Conservation (phyloP, 2,329 filamentous ascomycete genomes). For the Boeremia exigua region DNA sequence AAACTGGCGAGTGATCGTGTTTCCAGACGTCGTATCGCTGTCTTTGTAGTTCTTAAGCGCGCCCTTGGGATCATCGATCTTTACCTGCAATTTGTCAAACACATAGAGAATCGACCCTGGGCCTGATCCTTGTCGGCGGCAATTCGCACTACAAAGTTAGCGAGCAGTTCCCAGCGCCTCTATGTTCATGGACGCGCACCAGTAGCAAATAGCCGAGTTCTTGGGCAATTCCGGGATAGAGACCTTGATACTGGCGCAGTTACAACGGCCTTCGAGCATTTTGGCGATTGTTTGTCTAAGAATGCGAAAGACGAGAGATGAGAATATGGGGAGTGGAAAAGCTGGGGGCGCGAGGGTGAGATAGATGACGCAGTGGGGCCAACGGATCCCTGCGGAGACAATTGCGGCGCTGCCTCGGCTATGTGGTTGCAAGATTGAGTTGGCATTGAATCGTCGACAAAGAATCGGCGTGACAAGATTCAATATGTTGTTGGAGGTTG, state of each 20-base stretch:
- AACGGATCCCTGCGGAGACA: not conserved
- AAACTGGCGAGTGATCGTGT: conserved; percentile 36
- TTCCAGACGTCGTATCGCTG: conserved; percentile 35
- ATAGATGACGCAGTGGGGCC: conserved; percentile 1
- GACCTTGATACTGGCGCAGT: conserved; percentile 39
- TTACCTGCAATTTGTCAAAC: conserved; percentile 25
- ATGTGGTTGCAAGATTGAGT: not conserved
- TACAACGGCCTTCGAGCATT: conserved; percentile 40
- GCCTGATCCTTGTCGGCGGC: conserved; percentile 33
- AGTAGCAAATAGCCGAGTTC: conserved; percentile 38
- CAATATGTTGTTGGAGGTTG: too few species aligned
- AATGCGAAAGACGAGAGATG: not conserved
- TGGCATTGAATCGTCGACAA: not conserved
- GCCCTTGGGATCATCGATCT: conserved; percentile 28
- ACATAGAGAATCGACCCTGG: conserved; percentile 33
- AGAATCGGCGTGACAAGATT: too few species aligned
- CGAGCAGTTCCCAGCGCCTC: too few species aligned
- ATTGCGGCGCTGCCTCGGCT: conserved; percentile 8
- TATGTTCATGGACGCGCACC: conserved; percentile 17
- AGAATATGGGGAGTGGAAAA: not conserved
- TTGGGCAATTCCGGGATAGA: conserved; percentile 28
- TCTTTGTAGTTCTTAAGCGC: conserved; percentile 36
- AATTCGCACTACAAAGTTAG: conserved; percentile 32
- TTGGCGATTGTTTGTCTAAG: not conserved
- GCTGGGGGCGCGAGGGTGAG: not conserved